Conservation (phyloP, 75 land plant species). For the Picea glauca region DNA sequence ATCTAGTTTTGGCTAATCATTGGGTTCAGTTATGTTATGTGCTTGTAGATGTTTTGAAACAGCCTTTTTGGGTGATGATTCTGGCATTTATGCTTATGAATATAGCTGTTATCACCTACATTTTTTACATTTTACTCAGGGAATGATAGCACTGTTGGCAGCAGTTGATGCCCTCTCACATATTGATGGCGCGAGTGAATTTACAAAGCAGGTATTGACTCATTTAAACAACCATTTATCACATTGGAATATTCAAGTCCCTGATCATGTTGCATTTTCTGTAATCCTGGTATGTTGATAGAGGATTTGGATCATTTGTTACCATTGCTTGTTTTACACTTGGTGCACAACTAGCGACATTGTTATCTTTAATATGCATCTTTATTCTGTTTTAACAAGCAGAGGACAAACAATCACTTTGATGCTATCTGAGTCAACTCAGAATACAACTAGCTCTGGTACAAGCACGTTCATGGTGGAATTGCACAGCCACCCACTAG, state of each 20-base stretch:
- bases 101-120: background rate
- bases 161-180: constrained; percentile 94
- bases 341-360: background rate
- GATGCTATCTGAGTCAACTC: too few relatives aligned
- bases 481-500: too few relatives aligned
- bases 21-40: background rate
- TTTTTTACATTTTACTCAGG: constrained; percentile 34
- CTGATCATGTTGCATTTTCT: background rate
- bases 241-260: background rate
- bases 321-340: background rate
- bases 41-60: background rate
- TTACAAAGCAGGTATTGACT: constrained; percentile 64
- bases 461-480: too few relatives aligned
- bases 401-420: too few relatives aligned
- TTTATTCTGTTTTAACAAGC: background rate
- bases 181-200: constrained; percentile 36
- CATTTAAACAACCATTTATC: background rate
- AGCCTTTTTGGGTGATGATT: background rate
- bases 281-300: background rate
- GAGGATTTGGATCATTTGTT: background rate
- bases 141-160: constrained; percentile 83
- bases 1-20: background rate
- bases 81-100: constrained; percentile 3
- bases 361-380: background rate
- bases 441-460: too few relatives aligned